These are phyloP conservation scores for Otatea glauca DNA, from an alignment of 176 grass and related monocot genomes.

Conservation along the genomic window DNA sequence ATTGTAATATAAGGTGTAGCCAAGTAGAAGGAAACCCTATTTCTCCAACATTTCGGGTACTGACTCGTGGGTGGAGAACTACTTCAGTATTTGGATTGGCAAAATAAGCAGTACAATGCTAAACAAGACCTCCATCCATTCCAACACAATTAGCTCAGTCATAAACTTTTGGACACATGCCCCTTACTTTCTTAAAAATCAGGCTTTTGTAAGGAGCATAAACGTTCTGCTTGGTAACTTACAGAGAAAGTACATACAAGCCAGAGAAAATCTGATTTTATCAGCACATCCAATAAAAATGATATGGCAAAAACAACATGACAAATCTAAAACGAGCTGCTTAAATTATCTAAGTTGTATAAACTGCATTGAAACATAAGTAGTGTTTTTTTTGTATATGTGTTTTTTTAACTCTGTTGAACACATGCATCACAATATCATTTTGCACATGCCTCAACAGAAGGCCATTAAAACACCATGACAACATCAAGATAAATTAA, in stretches of 20 bases:
- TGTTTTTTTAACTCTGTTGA: neutral
- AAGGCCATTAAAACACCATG: neutral
- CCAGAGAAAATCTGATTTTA: neutral
- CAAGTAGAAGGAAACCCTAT: neutral
- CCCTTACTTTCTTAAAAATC: neutral
- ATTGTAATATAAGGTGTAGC: neutral
- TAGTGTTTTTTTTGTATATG: neutral
- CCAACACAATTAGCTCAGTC: neutral
- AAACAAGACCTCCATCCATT: constrained; percentile 18
- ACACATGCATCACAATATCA: neutral
- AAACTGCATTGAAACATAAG: neutral
- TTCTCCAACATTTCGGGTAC: constrained; percentile 12
- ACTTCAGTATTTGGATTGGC: neutral
- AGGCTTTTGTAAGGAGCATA: constrained; percentile 4
- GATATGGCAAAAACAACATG: neutral
- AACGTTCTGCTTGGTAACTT: neutral
- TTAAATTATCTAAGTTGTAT: neutral
- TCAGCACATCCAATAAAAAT: constrained; percentile 28
- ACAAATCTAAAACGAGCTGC: neutral
- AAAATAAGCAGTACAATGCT: neutral
- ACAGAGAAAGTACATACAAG: constrained; percentile 2
- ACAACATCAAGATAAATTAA: neutral
- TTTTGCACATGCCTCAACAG: neutral
- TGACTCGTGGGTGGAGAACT: neutral
- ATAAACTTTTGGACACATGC: neutral